These are phyloP conservation scores for Eucalyptus sp. DNA, from an alignment of 345 rosid species.

Conservation along the genomic window DNA sequence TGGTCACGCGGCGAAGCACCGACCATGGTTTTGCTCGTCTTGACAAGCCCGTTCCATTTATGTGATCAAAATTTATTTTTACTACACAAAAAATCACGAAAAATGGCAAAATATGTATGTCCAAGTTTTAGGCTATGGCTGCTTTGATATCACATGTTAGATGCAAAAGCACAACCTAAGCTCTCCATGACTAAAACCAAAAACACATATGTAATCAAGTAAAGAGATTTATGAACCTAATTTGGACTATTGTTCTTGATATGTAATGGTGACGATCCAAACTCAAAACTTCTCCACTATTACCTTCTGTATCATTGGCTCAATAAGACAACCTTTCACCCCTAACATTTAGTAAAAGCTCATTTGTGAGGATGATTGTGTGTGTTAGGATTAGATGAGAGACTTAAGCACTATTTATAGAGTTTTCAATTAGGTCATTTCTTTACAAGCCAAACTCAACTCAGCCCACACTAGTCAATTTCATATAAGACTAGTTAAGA, in stretches of 20 bases:
- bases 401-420: rapidly evolving
- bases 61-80: too few relatives aligned
- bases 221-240: neutral
- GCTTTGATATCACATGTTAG: neutral
- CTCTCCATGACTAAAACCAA: neutral
- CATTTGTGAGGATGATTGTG: neutral
- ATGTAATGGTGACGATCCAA: too few relatives aligned
- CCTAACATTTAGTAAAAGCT: neutral
- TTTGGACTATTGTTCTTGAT: neutral
- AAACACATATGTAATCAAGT: neutral
- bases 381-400: too few relatives aligned
- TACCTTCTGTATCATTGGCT: rapidly evolving
- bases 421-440: rapidly evolving
- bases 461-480: rapidly evolving
- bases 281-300: neutral
- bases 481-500: too few relatives aligned
- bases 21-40: rapidly evolving
- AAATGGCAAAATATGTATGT: neutral
- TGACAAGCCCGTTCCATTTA: too few relatives aligned
- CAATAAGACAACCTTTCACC: too few relatives aligned
- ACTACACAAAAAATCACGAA: neutral
- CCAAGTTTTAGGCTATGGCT: neutral
- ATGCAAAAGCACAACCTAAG: neutral
- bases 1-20: rapidly evolving
- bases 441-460: neutral